A percentile compares a stretch with the other conserved stretches of the same genome.
Conservation (phyloP, 129 eudicot species). For the Helianthus annuus region HanXRQr2.0-SUNRISE NC_035433.2:130804485-130804984, state of each 20-base stretch:
- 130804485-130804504: background rate
- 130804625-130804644: background rate
- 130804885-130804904: background rate
- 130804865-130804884: background rate
- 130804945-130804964: background rate
- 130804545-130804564: background rate
- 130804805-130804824: background rate
- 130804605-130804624: slow-evolving; percentile 16
- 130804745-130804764: slow-evolving; percentile 7
- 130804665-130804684: slow-evolving; percentile 4
- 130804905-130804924: background rate
- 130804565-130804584: background rate
- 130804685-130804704: background rate
- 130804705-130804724: background rate
- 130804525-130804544: no score
- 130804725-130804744: slow-evolving; percentile 1
- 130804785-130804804: background rate
- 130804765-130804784: slow-evolving; percentile 3
- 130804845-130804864: background rate
- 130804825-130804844: background rate
- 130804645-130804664: background rate
- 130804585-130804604: slow-evolving; percentile 21
- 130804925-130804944: background rate
- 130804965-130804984: background rate
- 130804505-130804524: background rate